A percentile compares a stretch with the other conserved stretches of the same genome.
These are phyloP conservation scores for Hygrophila difformis DNA, from an alignment of 257 asterid genomes.

Conservation along the genomic window DNA sequence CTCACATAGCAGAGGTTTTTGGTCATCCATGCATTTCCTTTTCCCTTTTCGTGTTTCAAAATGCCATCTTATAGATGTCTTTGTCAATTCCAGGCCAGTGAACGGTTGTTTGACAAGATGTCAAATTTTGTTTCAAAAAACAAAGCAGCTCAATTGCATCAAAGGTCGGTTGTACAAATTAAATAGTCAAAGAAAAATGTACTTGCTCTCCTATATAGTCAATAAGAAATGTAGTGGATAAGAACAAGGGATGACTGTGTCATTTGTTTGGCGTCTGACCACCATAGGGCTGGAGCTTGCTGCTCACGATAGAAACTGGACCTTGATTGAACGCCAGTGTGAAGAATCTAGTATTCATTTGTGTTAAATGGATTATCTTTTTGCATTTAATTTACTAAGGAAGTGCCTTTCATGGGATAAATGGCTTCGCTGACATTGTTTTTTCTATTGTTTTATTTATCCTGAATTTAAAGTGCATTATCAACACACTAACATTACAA, in stretches of 20 bases:
- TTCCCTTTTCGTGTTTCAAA: slow-evolving; percentile 3
- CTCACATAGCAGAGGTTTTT: slow-evolving; percentile 88
- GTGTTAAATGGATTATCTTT: slow-evolving; percentile 2
- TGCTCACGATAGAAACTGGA: too few species aligned
- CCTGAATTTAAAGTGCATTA: not conserved
- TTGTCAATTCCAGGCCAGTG: slow-evolving; percentile 63
- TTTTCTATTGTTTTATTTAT: not conserved
- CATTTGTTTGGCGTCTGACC: too few species aligned
- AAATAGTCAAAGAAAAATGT: not conserved
- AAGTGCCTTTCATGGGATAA: not conserved
- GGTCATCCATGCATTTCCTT: slow-evolving; percentile 8
- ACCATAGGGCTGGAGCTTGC: too few species aligned
- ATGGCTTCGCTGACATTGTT: not conserved
- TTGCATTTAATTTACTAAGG: not conserved
- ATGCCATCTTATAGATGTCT: not conserved
- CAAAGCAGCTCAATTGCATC: slow-evolving; percentile 96
- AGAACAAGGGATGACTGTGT: not conserved
- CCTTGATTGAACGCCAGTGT: too few species aligned
- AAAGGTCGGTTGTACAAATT: slow-evolving; percentile 74
- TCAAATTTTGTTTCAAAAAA: slow-evolving; percentile 76
- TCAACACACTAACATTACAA: not conserved
- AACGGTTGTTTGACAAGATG: slow-evolving; percentile 77
- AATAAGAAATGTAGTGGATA: not conserved
- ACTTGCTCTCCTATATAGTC: too few species aligned
- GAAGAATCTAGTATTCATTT: too few species aligned